Percentiles rank a stretch among this genome's conserved stretches.
Evolutionary conservation across 495 filamentous ascomycete species (phyloP).

Genomic region (Aeminium ludgeri): DNA sequence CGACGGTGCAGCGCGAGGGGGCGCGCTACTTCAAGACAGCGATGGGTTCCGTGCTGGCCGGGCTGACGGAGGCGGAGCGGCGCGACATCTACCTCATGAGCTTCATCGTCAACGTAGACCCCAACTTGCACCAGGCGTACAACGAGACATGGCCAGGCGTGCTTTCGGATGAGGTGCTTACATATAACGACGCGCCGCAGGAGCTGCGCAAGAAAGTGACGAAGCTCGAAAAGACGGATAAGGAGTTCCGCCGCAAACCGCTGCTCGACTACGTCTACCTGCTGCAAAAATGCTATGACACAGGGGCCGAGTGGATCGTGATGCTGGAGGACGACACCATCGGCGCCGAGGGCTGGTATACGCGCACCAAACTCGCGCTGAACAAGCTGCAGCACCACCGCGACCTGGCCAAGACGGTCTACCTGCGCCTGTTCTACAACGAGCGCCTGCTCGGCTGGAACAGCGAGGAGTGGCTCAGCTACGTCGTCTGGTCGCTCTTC

Average conservation of each 20-base stretch:
- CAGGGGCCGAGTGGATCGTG: constrained; percentile 29
- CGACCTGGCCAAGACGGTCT: constrained; percentile 22
- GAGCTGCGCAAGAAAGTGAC: constrained; percentile 15
- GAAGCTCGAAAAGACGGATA: constrained; percentile 19
- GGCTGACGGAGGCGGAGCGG: constrained; percentile 32
- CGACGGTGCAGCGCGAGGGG: constrained; percentile 14
- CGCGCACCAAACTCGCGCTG: constrained; percentile 28
- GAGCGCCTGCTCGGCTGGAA: constrained; percentile 41
- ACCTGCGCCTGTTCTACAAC: constrained; percentile 42
- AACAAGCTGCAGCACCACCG: constrained; percentile 20
- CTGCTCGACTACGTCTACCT: constrained; percentile 35
- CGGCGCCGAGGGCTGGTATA: constrained; percentile 35
- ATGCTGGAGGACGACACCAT: constrained; percentile 42
- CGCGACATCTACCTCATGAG: constrained; percentile 31
- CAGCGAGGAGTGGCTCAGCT: constrained; percentile 31
- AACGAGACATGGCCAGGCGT: constrained; percentile 32
- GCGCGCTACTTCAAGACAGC: constrained; percentile 30
- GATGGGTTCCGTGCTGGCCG: constrained; percentile 35
- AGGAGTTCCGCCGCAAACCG: constrained; percentile 27
- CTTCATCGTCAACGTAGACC: constrained; percentile 36
- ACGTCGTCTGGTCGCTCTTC: constrained; percentile 25
- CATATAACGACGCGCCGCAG: constrained; percentile 24
- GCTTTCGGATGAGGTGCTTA: constrained; percentile 31
- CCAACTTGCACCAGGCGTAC: constrained; percentile 33
- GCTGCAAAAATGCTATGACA: constrained; percentile 31